Conservation (phyloP, 2,329 filamentous ascomycete genomes). For the Paraphaeosphaeria minitans region DNA sequence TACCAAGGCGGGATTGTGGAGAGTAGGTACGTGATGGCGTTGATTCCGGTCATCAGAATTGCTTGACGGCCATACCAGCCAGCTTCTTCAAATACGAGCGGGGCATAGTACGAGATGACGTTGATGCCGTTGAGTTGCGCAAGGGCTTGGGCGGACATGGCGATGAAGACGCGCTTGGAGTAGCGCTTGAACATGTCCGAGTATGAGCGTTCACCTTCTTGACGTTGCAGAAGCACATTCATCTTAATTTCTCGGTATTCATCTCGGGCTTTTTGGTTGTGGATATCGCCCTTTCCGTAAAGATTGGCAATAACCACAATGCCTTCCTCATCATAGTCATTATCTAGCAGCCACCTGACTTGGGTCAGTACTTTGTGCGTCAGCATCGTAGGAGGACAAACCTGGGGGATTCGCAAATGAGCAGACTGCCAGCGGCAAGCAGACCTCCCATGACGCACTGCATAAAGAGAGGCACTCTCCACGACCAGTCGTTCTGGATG, state of each 20-base stretch:
- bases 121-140: slow-evolving; percentile 99
- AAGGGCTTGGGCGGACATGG: slow-evolving; percentile 96
- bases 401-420: slow-evolving; percentile 97
- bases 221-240: slow-evolving; percentile 88
- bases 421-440: slow-evolving; percentile 80
- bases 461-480: slow-evolving; percentile 87
- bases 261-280: slow-evolving; percentile 87
- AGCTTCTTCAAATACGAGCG: slow-evolving; percentile 93
- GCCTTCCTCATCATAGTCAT: slow-evolving; percentile 96
- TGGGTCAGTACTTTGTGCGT: slow-evolving; percentile 21
- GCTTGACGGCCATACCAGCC: slow-evolving; percentile 93
- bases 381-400: slow-evolving; percentile 48
- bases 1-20: slow-evolving; percentile 98
- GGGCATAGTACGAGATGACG: slow-evolving; percentile 98
- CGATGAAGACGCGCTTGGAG: slow-evolving; percentile 90
- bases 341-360: slow-evolving; percentile 89
- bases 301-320: slow-evolving; percentile 98
- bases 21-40: slow-evolving; percentile 86
- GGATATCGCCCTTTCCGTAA: slow-evolving; percentile 93
- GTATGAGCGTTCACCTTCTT: slow-evolving; percentile 93
- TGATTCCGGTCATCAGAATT: slow-evolving; percentile 96
- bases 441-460: slow-evolving; percentile 94
- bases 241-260: slow-evolving; percentile 99
- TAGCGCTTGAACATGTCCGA: slow-evolving; percentile 94
- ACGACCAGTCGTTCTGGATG: slow-evolving; percentile 83